Base-by-base conservation (phyloP, 1,284 basidiomycete genomes). In the Sanghuangporus baumii region DNA sequence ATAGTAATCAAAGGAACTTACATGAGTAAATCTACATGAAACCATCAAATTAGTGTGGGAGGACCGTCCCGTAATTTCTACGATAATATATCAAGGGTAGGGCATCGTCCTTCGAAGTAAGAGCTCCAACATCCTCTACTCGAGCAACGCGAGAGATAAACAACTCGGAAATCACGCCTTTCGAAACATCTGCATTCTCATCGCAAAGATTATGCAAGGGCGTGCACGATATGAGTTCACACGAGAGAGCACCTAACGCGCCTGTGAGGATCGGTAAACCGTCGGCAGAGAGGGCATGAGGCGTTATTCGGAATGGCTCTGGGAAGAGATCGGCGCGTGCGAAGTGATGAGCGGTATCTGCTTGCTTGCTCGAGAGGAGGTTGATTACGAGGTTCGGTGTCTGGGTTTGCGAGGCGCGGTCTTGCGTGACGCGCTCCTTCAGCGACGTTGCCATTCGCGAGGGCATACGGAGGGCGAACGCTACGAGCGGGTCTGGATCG, bases 401-500 rank as follows among this genome's bases (percentile, higher is more conserved):
- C 43, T 6, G 8, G 16, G 43, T n/a, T 7, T n/a, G 43, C n/a
- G 43, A n/a, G 16, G 20, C 26, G 20, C 16, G 43, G 6, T 46
- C 43, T 56, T 61, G 66, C 47, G 64, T 65, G 63, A 74, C 69
- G 8, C 75, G 69, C 57, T 70, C 61, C 63, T 74, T 81, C 66
- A 84, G 84, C 31, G 81, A 79, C 52, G 78, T 80, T 2, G 92
- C 92, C 83, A 96, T 89, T 7, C 92, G 82, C 0, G 93, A 95
- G 2, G 94, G 94, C n/a, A 94, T 80, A 36, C 93, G 86, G 12
- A 96, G 81, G 11, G 93, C 89, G 74, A 96, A 96, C 0, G 93
- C 84, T 66, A 97, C 84, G 63, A 96, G 82, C 0, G 94, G 93
- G 68, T 87, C 77, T 1, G 94, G 94, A 68, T 93, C 85, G 77